phyloP scores from a whole-genome alignment of 1,284 basidiomycete genomes.

The Pseudozyma pruni region DNA sequence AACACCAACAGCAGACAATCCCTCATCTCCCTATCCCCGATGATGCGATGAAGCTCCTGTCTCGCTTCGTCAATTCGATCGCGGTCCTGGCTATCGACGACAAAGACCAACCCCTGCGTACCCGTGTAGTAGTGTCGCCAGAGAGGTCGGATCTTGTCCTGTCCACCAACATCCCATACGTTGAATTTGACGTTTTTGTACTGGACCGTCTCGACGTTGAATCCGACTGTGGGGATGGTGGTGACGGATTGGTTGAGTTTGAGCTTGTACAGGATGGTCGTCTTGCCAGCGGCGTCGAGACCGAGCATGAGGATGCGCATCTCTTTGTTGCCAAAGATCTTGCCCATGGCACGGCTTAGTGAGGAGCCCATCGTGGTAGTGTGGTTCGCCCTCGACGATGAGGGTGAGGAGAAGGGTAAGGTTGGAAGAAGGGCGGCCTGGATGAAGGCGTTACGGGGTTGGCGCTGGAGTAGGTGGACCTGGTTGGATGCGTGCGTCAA shows the following conservation, averaged over 20 bases:
- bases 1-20: constrained; percentile 96
- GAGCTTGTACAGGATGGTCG: constrained; percentile 94
- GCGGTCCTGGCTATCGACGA: constrained; percentile 81
- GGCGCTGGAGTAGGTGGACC: too few species aligned
- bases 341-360: constrained; percentile 78
- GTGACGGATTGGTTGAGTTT: constrained; percentile 99
- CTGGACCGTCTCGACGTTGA: constrained; percentile 70
- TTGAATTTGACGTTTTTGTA: constrained; percentile 70
- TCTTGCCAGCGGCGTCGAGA: constrained; percentile 88
- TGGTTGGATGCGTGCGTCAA: too few species aligned
- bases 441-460: too few species aligned
- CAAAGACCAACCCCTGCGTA: constrained; percentile 75
- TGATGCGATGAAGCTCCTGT: constrained; percentile 93
- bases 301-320: constrained; percentile 88
- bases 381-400: too few species aligned
- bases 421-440: not conserved
- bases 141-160: constrained; percentile 70
- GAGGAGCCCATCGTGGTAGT: constrained; percentile 57
- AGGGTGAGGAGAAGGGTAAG: not conserved
- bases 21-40: constrained; percentile 98
- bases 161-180: constrained; percentile 69
- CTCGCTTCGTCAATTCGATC: constrained; percentile 96
- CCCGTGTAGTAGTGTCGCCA: constrained; percentile 95
- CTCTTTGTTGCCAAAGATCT: constrained; percentile 98
- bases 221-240: constrained; percentile 92